Conservation (phyloP, 371 early-diverging fungal species). For the Gilbertella persicaria region DNA sequence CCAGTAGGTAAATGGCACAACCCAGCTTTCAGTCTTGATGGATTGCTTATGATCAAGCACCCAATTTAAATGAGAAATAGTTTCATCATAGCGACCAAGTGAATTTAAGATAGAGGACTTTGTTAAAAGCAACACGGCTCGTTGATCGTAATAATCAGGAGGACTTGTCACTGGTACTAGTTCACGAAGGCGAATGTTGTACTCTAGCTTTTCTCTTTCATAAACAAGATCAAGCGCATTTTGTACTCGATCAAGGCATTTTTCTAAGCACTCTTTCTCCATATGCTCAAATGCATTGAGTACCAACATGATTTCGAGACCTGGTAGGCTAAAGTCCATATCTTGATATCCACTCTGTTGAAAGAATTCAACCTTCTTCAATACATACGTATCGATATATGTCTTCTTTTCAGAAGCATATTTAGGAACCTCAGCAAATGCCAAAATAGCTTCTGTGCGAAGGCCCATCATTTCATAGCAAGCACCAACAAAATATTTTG, state of each 20-base stretch:
- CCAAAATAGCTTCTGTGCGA: conserved; percentile 51
- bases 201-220: conserved; percentile 52
- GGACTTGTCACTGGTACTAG: conserved; percentile 44
- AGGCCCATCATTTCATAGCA: conserved; percentile 55
- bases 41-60: conserved; percentile 54
- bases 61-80: conserved; percentile 59
- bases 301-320: conserved; percentile 58
- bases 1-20: conserved; percentile 68
- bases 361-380: conserved; percentile 55
- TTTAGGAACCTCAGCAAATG: conserved; percentile 47
- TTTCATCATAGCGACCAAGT: conserved; percentile 38
- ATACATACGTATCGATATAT: conserved; percentile 58
- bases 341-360: conserved; percentile 59
- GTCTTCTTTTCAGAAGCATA: conserved; percentile 49
- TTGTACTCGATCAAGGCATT: conserved; percentile 43
- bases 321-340: conserved; percentile 57
- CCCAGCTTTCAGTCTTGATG: conserved; percentile 58
- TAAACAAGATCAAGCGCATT: conserved; percentile 44
- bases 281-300: conserved; percentile 63
- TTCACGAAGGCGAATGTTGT: conserved; percentile 42
- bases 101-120: conserved; percentile 49
- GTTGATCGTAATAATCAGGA: conserved; percentile 52
- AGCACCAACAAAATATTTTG: conserved; percentile 61
- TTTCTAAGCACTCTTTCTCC: conserved; percentile 44
- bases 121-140: conserved; percentile 40